Base-by-base conservation (phyloP, 1,284 basidiomycete genomes). In the Ustilago vetiveriae region DNA sequence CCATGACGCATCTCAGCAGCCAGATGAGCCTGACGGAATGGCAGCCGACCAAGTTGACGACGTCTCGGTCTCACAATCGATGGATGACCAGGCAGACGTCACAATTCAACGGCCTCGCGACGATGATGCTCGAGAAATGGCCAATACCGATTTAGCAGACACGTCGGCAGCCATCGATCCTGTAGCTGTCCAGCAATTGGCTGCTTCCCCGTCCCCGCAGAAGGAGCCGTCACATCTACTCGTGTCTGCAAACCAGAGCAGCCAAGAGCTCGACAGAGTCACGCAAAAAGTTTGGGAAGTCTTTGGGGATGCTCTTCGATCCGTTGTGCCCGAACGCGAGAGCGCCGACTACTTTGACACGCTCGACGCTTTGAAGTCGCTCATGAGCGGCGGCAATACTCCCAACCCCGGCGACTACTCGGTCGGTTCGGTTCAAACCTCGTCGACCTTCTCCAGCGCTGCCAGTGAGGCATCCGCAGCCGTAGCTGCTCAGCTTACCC, bases 231-330 rank as follows among this genome's bases (percentile, higher is more conserved):
- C 52, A n/a, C 49, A 50, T 10, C 41, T 47, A 13, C 51, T 58
- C 6, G 51, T 49, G 6, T 55, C 53, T 1, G 37, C 41, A 3
- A 70, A 63, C 10, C 49, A 65, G 4, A 39, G 74, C 22, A 74
- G 68, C 7, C 55, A 64, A 9, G 77, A 76, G 55, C 58, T 81
- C 35, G 78, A 80, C 36, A 57, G 71, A 9, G 66, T 74, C 23
- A 67, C 74, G 3, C 43, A 51, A 8, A 71, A 73, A 27, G 70
- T 79, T 9, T 79, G 75, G 77, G 42, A 65, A 4, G 49, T 57
- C 10, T 76, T 81, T 60, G 75, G 75, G 32, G 78, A 80, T 24
- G 51, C 47, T 2, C 65, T 81, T 8, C 70, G 79, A 26, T 68
- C 69, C 39, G 72, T 72, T 2, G 49, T 60, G 4, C 68, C 74